These are phyloP conservation scores for Diaporthe aspalathi DNA, from an alignment of 2,329 filamentous ascomycete genomes.

Conservation along the genomic window DNA sequence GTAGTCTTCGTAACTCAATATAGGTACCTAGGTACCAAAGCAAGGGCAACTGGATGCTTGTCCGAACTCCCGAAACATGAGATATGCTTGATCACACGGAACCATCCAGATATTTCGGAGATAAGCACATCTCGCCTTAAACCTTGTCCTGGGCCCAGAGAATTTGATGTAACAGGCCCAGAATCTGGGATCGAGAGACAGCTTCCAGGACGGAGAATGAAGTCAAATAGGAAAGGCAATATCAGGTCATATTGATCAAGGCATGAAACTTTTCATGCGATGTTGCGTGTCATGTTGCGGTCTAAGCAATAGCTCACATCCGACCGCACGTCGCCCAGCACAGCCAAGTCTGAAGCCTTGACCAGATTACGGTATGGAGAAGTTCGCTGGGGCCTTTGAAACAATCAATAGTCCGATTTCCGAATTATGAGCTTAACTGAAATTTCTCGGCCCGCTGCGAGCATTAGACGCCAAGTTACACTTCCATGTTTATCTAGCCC, in stretches of 20 bases:
- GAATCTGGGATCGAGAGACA: background rate
- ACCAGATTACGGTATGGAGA: background rate
- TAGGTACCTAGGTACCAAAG: too few species aligned
- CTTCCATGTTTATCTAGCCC: too few species aligned
- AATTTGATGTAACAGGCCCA: background rate
- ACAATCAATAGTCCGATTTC: conserved; percentile 1
- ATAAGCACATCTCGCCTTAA: background rate
- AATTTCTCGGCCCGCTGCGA: background rate
- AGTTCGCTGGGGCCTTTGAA: background rate
- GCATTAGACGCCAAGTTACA: background rate
- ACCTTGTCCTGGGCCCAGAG: background rate
- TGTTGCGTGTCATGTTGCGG: background rate
- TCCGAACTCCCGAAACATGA: background rate
- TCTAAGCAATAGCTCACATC: background rate
- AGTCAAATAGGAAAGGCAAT: background rate
- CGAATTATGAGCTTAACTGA: background rate
- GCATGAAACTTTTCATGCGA: background rate
- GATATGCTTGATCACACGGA: background rate
- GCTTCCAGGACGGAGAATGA: background rate
- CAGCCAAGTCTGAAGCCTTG: background rate
- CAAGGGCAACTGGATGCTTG: background rate
- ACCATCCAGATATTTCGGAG: background rate
- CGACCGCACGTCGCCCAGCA: background rate
- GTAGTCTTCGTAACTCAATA: too few species aligned
- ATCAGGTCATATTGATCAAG: background rate